phyloP scores from a whole-genome alignment of 805 yeast genomes.

The Sugiyamaella mastotermitis region DNA sequence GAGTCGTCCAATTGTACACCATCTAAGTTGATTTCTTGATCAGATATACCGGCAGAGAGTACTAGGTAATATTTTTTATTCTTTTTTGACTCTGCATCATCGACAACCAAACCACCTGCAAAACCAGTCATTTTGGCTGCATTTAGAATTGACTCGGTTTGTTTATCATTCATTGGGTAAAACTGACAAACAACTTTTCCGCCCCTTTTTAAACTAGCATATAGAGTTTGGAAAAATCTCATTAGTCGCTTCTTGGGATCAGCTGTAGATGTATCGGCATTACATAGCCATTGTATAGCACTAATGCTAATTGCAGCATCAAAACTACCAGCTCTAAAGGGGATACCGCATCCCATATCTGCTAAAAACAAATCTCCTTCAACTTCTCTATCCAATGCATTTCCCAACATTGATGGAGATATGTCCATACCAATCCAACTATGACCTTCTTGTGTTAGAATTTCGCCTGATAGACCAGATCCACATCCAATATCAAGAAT shows the following conservation, averaged over 20 bases:
- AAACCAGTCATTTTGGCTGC: conserved; percentile 94
- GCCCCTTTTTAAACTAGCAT: conserved; percentile 81
- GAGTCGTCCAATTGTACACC: conserved; percentile 79
- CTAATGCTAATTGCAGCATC: conserved; percentile 95
- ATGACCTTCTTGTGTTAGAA: conserved; percentile 87
- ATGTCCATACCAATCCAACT: conserved; percentile 96
- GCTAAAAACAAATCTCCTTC: conserved; percentile 90
- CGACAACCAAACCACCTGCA: conserved; percentile 91
- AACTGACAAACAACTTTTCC: conserved; percentile 98
- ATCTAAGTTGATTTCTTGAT: conserved; percentile 64
- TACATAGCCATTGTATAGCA: conserved; percentile 97
- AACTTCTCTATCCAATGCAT: conserved; percentile 84
- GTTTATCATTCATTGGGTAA: conserved; percentile 86
- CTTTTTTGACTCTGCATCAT: conserved; percentile 87
- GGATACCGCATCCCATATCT: conserved; percentile 91
- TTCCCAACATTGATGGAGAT: conserved; percentile 91
- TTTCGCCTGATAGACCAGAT: conserved; percentile 92
- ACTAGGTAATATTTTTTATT: conserved; percentile 89
- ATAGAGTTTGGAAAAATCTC: conserved; percentile 81
- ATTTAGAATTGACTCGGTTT: conserved; percentile 65
- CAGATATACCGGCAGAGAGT: conserved; percentile 78
- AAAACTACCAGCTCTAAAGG: conserved; percentile 92
- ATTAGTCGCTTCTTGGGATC: conserved; percentile 80
- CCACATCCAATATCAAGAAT: conserved; percentile 95
- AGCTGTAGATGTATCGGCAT: conserved; percentile 76